These are phyloP conservation scores for Hypomontagnella monticulosa DNA, from an alignment of 495 filamentous ascomycete species.

Conservation along the genomic window DNA sequence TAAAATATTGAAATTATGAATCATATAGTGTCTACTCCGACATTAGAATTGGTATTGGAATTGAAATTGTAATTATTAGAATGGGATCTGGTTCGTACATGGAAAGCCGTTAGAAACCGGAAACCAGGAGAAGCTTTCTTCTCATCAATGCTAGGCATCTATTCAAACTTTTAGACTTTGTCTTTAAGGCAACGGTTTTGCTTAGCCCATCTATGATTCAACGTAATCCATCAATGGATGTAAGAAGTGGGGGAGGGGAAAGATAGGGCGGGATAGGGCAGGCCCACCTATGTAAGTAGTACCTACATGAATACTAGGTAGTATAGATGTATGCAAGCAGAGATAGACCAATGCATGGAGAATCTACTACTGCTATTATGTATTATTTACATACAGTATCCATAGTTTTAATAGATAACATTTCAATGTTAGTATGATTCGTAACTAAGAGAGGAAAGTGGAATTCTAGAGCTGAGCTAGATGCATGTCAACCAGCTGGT, in stretches of 20 bases:
- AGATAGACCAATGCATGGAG: background rate
- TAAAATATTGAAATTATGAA: background rate
- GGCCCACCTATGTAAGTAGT: constrained; percentile 1
- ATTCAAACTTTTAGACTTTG: constrained; percentile 9
- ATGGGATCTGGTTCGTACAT: too few relatives aligned
- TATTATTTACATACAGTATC: too few relatives aligned
- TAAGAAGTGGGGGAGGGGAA: constrained; percentile 20
- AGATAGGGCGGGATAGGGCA: constrained; percentile 7
- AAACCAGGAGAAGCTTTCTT: too few relatives aligned
- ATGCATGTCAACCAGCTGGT: background rate
- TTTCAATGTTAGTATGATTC: too few relatives aligned
- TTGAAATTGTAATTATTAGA: too few relatives aligned
- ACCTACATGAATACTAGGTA: constrained; percentile 4
- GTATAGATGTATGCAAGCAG: background rate
- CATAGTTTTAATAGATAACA: too few relatives aligned
- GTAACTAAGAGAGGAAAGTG: too few relatives aligned
- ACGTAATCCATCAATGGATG: constrained; percentile 8
- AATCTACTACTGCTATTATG: too few relatives aligned
- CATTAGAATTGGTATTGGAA: too few relatives aligned
- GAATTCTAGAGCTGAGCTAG: background rate
- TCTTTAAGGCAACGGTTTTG: constrained; percentile 8
- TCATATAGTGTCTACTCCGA: too few relatives aligned
- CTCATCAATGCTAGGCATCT: too few relatives aligned
- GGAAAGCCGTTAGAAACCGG: background rate
- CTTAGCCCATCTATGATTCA: constrained; percentile 6